phyloP scores from a whole-genome alignment of 2,329 filamentous ascomycete genomes.

The Nemania sp. region DNA sequence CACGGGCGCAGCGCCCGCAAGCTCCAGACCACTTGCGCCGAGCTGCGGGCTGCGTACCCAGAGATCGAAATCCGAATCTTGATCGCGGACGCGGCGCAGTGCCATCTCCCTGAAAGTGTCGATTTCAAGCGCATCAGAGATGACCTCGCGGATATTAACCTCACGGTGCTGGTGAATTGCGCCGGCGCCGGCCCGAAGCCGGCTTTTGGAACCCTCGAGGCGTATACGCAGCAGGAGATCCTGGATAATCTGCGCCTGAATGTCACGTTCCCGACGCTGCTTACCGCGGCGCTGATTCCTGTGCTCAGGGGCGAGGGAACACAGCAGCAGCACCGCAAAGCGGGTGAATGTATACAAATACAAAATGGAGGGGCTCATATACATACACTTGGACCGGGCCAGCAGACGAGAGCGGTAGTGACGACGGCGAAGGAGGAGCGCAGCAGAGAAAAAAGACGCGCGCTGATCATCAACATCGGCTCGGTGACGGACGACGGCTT shows the following conservation, averaged over 20 bases:
- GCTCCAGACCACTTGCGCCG: conserved; percentile 43
- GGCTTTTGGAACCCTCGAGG: conserved; percentile 40
- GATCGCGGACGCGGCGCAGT: conserved; percentile 46
- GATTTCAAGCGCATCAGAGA: conserved; percentile 20
- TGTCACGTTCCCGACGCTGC: conserved; percentile 24
- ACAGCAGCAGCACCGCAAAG: too few relatives aligned
- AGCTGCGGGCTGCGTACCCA: conserved; percentile 45
- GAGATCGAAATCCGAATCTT: conserved; percentile 42
- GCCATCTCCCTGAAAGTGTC: conserved; percentile 17
- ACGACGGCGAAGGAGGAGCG: neutral
- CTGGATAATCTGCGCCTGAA: conserved; percentile 49
- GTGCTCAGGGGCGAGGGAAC: conserved; percentile 17
- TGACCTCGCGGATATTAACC: conserved; percentile 38
- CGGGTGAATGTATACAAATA: neutral
- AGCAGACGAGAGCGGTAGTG: neutral
- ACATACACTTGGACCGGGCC: too few relatives aligned
- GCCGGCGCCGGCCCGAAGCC: conserved; percentile 46
- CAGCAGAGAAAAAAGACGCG: conserved; percentile 1
- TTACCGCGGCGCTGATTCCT: conserved; percentile 29
- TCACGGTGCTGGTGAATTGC: conserved; percentile 58
- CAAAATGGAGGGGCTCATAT: neutral
- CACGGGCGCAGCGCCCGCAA: conserved; percentile 54
- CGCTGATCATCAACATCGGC: conserved; percentile 31
- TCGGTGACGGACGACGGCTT: conserved; percentile 28
- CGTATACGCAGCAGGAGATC: conserved; percentile 41